A percentile compares a stretch with the other conserved stretches of the same genome.
phyloP scores from a whole-genome alignment of 257 asterid genomes.

The Ilex aquifolium region DNA sequence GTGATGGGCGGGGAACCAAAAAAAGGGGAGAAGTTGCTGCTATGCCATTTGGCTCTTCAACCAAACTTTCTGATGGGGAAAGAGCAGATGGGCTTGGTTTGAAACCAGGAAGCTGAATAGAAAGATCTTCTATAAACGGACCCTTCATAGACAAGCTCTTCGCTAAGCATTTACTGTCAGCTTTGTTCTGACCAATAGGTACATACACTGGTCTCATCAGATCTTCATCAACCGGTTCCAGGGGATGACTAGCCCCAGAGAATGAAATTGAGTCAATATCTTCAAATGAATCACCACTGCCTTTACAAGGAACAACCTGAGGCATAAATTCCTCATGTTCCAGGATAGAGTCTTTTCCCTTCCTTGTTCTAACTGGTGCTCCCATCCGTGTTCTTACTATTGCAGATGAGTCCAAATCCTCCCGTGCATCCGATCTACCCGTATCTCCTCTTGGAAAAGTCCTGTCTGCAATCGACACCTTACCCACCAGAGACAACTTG shows the following conservation, averaged over 20 bases:
- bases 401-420: constrained; percentile 23
- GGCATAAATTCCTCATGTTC: constrained; percentile 45
- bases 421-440: constrained; percentile 18
- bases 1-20: constrained; percentile 33
- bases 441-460: constrained; percentile 34
- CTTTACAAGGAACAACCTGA: constrained; percentile 29
- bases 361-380: constrained; percentile 37
- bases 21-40: constrained; percentile 28
- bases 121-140: constrained; percentile 47
- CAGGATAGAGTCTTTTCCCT: constrained; percentile 42
- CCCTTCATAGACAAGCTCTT: constrained; percentile 54
- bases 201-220: constrained; percentile 69
- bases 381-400: constrained; percentile 49
- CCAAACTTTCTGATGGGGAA: constrained; percentile 27
- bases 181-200: constrained; percentile 52
- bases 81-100: constrained; percentile 25
- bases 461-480: constrained; percentile 26
- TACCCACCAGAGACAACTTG: constrained; percentile 33
- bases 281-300: constrained; percentile 47
- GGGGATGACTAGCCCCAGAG: constrained; percentile 82
- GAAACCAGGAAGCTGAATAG: constrained; percentile 41
- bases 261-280: constrained; percentile 61
- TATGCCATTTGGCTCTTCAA: constrained; percentile 30
- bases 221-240: constrained; percentile 64
- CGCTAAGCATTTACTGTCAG: constrained; percentile 44